phyloP scores from a whole-genome alignment of 768 basidiomycete species.

The Amanita exitialis region DNA sequence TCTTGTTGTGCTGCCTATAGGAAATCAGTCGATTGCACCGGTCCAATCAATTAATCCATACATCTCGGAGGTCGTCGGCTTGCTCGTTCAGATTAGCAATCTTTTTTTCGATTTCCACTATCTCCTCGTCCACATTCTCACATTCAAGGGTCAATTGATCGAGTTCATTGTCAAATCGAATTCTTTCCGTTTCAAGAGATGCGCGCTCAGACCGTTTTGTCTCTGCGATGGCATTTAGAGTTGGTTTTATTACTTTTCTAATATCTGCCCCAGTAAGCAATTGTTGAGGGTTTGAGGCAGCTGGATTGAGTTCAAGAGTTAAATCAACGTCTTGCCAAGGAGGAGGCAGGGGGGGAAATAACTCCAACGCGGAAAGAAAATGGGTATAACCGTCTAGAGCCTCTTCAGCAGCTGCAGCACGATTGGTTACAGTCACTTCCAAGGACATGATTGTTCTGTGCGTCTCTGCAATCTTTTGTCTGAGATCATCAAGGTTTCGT shows the following conservation, averaged over 20 bases:
- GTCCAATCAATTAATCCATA: slow-evolving; percentile 21
- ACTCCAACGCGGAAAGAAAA: slow-evolving; percentile 61
- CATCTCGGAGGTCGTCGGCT: slow-evolving; percentile 77
- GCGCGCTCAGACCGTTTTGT: slow-evolving; percentile 60
- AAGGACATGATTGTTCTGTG: slow-evolving; percentile 65
- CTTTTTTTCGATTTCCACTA: slow-evolving; percentile 65
- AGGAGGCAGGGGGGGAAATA: slow-evolving; percentile 65
- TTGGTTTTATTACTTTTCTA: slow-evolving; percentile 65
- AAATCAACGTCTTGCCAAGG: slow-evolving; percentile 71
- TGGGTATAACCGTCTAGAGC: slow-evolving; percentile 73
- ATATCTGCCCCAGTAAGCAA: slow-evolving; percentile 64
- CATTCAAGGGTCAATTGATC: slow-evolving; percentile 69
- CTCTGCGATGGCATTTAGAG: slow-evolving; percentile 63
- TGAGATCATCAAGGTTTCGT: slow-evolving; percentile 67
- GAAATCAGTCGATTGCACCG: not conserved
- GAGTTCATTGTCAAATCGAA: slow-evolving; percentile 75
- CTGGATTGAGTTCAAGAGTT: slow-evolving; percentile 72
- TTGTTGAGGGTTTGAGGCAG: slow-evolving; percentile 57
- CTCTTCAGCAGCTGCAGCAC: slow-evolving; percentile 73
- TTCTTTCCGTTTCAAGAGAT: slow-evolving; percentile 63
- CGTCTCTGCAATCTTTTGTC: slow-evolving; percentile 64
- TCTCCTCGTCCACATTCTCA: slow-evolving; percentile 76
- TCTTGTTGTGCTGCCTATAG: slow-evolving; percentile 70
- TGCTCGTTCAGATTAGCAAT: slow-evolving; percentile 59
- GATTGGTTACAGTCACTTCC: slow-evolving; percentile 77